These are phyloP conservation scores for Barnettozyma salicaria DNA, from an alignment of 805 yeast species.

Conservation along the genomic window DNA sequence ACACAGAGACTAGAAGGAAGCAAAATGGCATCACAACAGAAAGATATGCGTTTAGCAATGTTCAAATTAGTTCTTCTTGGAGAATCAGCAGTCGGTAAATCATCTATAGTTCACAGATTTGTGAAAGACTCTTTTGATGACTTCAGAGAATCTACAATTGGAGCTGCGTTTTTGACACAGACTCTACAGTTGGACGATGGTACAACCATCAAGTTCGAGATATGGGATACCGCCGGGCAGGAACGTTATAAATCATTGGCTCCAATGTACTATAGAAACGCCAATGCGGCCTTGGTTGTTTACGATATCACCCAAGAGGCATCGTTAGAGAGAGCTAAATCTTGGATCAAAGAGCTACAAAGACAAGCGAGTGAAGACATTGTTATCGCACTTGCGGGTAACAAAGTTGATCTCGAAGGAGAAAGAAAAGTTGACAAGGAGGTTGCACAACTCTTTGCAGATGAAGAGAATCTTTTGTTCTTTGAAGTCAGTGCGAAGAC, in stretches of 20 bases:
- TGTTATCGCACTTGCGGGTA: conserved; percentile 69
- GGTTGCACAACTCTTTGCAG: conserved; percentile 49
- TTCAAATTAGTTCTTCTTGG: conserved; percentile 51
- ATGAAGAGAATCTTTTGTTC: conserved; percentile 43
- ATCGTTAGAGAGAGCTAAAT: conserved; percentile 61
- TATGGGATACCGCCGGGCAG: conserved; percentile 93
- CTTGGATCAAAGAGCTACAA: conserved; percentile 72
- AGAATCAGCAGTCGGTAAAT: conserved; percentile 82
- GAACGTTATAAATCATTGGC: conserved; percentile 78
- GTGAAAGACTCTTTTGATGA: conserved; percentile 69
- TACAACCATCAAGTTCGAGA: conserved; percentile 42
- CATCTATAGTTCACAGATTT: conserved; percentile 78
- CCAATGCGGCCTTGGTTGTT: conserved; percentile 75
- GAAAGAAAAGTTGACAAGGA: conserved; percentile 40
- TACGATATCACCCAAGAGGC: conserved; percentile 66
- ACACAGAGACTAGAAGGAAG: too few relatives aligned
- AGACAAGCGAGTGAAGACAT: conserved; percentile 61
- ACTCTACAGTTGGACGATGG: conserved; percentile 44
- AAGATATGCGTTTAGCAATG: conserved; percentile 37
- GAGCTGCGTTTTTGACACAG: conserved; percentile 96
- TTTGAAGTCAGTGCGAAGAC: conserved; percentile 56
- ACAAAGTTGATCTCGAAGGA: conserved; percentile 55
- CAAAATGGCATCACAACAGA: conserved; percentile 9
- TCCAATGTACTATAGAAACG: conserved; percentile 78
- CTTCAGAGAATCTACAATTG: conserved; percentile 85